Evolutionary conservation across 2,329 filamentous ascomycete genomes (phyloP), one percentile per base, ranked within the genome.

Genomic region (Epichloe glyceriae): DNA sequence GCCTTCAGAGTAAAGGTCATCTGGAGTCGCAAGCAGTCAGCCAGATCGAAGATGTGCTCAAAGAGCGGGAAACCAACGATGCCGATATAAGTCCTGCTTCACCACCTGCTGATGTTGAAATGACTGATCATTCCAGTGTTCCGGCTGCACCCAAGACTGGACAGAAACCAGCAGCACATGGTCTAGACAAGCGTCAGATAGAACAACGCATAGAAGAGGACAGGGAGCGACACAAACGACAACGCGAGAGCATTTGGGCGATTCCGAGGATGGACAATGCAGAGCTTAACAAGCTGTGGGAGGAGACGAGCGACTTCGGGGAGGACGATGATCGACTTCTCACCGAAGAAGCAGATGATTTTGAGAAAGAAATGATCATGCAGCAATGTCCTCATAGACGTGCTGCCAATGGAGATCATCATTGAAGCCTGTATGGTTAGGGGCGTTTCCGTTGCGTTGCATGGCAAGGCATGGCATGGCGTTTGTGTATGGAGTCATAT

Each of bases 191-290:
- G 68, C 79, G 85, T 51, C 87, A 95, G 69, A 86, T 96, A 49
- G 90, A 97, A 69, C 90, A 97, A 71, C 77, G 93, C 40, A 95
- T 98, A 55, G 94, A 98, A 60, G 94, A 98, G 68, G 93, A 98
- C 67, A 76, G 93, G 3, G 93, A 98, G 67, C 75, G 93, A 42
- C 94, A 98, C 67, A 98, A 98, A 73, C 74, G 91, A 42, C 73
- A 91, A 61, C 74, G 93, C 20, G 93, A 98, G 70, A 89, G 83
- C 60, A 94, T 95, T 55, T 98, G 94, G 93, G 88, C 89, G 0
- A 82, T 95, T 2, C 80, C 80, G 33, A 75, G 78, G 8, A 60
- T 58, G 8, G 74, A 78, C 26, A 78, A 83, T 37, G 70, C 71
- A 11, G 91, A 97, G 68, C 83, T 88, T 69, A 79, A 83, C 55